phyloP scores from a whole-genome alignment of 495 filamentous ascomycete species.

The Neurospora tetrasperma region DNA sequence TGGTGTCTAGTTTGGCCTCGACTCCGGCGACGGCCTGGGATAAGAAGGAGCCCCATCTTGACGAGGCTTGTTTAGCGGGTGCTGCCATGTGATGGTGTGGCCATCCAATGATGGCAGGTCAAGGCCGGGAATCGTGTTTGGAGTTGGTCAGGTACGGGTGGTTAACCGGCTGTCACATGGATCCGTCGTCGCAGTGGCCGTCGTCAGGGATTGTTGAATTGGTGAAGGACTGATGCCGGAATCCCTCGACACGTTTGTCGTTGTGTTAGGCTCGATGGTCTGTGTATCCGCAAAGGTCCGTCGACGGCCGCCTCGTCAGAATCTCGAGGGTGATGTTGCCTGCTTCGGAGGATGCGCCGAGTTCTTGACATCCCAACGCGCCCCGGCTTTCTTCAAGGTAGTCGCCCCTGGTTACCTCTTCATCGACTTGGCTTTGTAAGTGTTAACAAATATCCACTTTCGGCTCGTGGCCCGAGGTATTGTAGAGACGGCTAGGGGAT shows the following conservation, averaged over 20 bases:
- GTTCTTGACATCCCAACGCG: not conserved
- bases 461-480: not conserved
- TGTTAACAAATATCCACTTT: not conserved
- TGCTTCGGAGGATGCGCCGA: not conserved
- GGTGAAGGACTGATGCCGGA: not conserved
- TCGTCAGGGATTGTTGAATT: not conserved
- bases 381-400: not conserved
- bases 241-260: not conserved
- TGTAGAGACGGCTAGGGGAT: not conserved
- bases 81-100: constrained; percentile 16
- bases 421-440: not conserved
- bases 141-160: not conserved
- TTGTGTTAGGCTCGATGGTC: not conserved
- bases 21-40: constrained; percentile 88
- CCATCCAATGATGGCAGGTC: constrained; percentile 1
- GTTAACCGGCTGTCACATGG: constrained; percentile 8
- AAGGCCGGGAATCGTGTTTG: not conserved
- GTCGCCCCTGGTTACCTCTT: not conserved
- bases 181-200: not conserved
- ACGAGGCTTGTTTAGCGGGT: constrained; percentile 21
- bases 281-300: not conserved
- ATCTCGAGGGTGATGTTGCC: not conserved
- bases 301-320: not conserved
- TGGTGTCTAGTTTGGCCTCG: constrained; percentile 85
- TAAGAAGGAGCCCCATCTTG: constrained; percentile 76